Evolutionary conservation across 257 asterid species (phyloP).

Genomic region (Ajuga chamaepitys): DNA sequence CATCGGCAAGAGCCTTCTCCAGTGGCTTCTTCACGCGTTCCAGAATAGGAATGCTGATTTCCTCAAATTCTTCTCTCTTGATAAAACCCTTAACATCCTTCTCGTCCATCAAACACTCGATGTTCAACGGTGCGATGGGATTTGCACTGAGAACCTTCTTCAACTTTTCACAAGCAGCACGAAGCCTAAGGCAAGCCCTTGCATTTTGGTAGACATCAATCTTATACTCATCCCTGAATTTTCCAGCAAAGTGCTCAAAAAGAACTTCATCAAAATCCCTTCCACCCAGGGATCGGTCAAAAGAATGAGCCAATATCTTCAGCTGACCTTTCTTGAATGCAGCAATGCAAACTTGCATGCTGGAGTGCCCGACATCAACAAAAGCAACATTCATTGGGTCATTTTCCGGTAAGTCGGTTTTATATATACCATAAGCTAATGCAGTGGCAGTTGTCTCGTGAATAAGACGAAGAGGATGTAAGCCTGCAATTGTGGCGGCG

Average conservation of each 20-base stretch:
- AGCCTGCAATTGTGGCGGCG: conserved; percentile 88
- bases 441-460: conserved; percentile 98
- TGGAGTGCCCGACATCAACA: conserved; percentile 75
- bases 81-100: conserved; percentile 76
- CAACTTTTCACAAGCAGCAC: conserved; percentile 75
- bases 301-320: conserved; percentile 74
- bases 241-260: conserved; percentile 78
- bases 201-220: conserved; percentile 84
- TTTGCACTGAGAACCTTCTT: conserved; percentile 85
- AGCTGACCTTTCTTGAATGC: conserved; percentile 85
- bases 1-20: conserved; percentile 77
- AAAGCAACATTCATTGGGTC: conserved; percentile 71
- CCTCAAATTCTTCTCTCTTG: conserved; percentile 82
- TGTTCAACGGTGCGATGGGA: conserved; percentile 76
- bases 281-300: conserved; percentile 76
- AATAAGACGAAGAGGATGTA: conserved; percentile 77
- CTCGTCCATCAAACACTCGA: conserved; percentile 86
- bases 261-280: conserved; percentile 87
- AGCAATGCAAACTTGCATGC: conserved; percentile 80
- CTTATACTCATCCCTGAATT: conserved; percentile 77
- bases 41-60: conserved; percentile 66
- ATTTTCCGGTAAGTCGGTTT: conserved; percentile 78
- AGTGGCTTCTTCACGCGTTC: conserved; percentile 78
- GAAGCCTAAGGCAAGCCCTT: conserved; percentile 73
- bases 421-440: conserved; percentile 84